Base-by-base conservation (phyloP, 73 alveolate species). In the Paramecium tetraurelia region DNA sequence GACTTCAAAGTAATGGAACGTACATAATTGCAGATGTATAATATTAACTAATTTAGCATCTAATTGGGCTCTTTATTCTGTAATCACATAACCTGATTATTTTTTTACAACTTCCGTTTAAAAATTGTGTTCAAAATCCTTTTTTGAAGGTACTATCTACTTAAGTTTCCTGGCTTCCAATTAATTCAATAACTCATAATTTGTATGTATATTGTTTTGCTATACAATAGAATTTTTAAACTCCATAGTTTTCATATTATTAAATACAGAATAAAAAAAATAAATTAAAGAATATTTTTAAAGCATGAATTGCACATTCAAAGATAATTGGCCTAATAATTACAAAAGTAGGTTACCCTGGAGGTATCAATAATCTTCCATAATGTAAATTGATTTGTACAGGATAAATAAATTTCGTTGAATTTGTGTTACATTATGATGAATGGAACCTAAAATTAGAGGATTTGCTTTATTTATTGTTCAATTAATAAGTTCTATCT, bases 401-500 rank as follows among this genome's bases (percentile, higher is more conserved):
- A 83, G 97, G 96, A 33, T 36, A 58, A 14, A 95, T 96, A 10
- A 95, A 95, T 43, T 96, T 93, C 63, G 95, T 96, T 7, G 98
- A 95, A 85, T 96, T 94, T 63, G 96, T 94, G 35, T 93, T 95
- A 48, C 90, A 90, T 38, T 92, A 85, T 27, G 94, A 95, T 27
- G 4, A 33, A 41, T 96, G 96, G 2, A 75, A 27, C 21, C 24
- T 63, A 5, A n/a, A 53, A 33, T 94, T 86, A 29, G 88, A 35
- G 58, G 86, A 89, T 50, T 40, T 92, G 8, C 83, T 95, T 8
- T 85, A 92, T 14, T 58, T 58, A 71, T 94, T 63, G 58, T 94
- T 89, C 89, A 92, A 95, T 72, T 87, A 88, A 1, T 96, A 95
- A 59, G 98, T 92, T 68, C 96, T 97, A 46, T 94, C 98, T 10